phyloP scores from a whole-genome alignment of 768 basidiomycete species.

The Leccinum truebloodii region DNA sequence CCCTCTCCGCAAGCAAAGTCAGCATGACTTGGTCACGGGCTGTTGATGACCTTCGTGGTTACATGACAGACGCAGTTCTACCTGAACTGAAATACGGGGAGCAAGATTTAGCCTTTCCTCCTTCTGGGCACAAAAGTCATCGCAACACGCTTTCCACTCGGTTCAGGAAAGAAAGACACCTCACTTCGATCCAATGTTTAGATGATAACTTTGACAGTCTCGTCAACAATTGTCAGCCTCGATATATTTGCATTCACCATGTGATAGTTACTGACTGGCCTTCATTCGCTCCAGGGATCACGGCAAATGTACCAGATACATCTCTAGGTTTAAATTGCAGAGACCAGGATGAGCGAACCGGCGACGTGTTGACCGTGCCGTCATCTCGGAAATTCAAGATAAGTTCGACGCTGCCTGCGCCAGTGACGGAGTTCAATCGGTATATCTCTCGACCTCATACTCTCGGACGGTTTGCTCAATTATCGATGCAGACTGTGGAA shows the following conservation, averaged over 20 bases:
- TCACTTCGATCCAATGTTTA: slow-evolving; percentile 31
- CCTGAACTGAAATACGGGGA: slow-evolving; percentile 33
- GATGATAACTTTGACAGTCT: slow-evolving; percentile 27
- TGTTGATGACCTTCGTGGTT: slow-evolving; percentile 35
- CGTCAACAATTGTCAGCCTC: slow-evolving; percentile 32
- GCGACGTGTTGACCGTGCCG: slow-evolving; percentile 34
- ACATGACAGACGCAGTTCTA: slow-evolving; percentile 36
- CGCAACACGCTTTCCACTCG: slow-evolving; percentile 36
- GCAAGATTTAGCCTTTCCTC: slow-evolving; percentile 21
- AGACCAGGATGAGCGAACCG: slow-evolving; percentile 29
- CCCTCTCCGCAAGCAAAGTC: not conserved
- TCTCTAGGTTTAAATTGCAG: slow-evolving; percentile 26
- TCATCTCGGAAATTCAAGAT: slow-evolving; percentile 33
- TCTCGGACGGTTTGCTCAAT: slow-evolving; percentile 4
- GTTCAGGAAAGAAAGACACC: slow-evolving; percentile 33
- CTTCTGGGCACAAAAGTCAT: slow-evolving; percentile 36
- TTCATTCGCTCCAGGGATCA: slow-evolving; percentile 24
- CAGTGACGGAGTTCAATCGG: slow-evolving; percentile 36
- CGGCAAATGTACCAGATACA: slow-evolving; percentile 28
- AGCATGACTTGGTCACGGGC: slow-evolving; percentile 29
- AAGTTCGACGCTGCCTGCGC: slow-evolving; percentile 25
- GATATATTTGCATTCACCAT: not conserved
- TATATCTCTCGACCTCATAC: slow-evolving; percentile 8
- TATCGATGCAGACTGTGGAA: slow-evolving; percentile 25
- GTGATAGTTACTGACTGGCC: slow-evolving; percentile 4